phyloP scores from a whole-genome alignment of 768 basidiomycete species.

The Hygrophorus pudorinus region DNA sequence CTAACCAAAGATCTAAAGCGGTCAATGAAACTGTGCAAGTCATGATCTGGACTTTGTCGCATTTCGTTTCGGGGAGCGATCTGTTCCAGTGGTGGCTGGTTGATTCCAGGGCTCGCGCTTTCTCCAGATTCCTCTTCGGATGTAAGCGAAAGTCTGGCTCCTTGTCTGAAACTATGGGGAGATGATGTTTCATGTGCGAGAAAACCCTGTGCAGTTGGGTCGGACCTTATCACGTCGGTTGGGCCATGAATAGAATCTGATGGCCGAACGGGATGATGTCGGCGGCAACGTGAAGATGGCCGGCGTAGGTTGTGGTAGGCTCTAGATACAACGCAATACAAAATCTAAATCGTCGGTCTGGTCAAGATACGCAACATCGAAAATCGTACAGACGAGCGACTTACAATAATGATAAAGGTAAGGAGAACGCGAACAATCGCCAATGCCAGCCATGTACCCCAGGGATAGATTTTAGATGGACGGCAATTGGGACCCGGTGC shows the following conservation, averaged over 20 bases:
- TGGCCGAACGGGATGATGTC: not conserved
- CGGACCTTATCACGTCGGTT: too few relatives aligned
- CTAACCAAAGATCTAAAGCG: conserved; percentile 41
- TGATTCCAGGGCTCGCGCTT: too few relatives aligned
- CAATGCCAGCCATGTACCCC: conserved; percentile 46
- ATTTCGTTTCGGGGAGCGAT: not conserved
- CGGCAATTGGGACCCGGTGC: conserved; percentile 19
- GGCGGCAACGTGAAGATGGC: not conserved
- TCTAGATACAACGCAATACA: conserved; percentile 18
- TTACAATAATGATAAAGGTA: conserved; percentile 43
- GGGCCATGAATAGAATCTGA: too few relatives aligned
- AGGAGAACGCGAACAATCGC: conserved; percentile 42
- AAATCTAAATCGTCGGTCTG: conserved; percentile 11
- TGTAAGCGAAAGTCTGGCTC: too few relatives aligned
- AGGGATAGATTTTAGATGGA: conserved; percentile 21
- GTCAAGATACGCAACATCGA: not conserved
- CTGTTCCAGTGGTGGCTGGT: too few relatives aligned
- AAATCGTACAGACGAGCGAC: conserved; percentile 16
- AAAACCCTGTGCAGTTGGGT: too few relatives aligned
- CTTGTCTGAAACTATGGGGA: too few relatives aligned
- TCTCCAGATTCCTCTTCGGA: too few relatives aligned
- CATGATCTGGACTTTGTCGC: conserved; percentile 19
- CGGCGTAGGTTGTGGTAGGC: conserved; percentile 18
- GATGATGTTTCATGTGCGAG: too few relatives aligned
- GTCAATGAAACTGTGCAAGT: conserved; percentile 35